Base-by-base conservation (phyloP, 805 yeast species). In the Myxozyma lipomycoides region DNA sequence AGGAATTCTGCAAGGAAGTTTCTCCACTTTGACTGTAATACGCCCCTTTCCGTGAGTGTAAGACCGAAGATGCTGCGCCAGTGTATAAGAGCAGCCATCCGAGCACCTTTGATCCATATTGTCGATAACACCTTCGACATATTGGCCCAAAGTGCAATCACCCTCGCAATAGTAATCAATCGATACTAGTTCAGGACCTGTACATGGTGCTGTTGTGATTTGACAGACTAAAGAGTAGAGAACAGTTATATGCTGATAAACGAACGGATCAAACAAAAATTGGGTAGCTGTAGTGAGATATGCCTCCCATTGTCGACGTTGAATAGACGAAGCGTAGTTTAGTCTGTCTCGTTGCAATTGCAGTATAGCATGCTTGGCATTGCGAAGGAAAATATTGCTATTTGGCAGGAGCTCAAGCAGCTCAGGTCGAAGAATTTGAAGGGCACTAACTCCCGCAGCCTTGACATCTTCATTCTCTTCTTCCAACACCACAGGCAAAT, bases 131-230 rank as follows among this genome's bases (percentile, higher is more conserved):
- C 83, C 85, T 62, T 95, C 97, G 39, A 93, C 79, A 59, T 83
- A 88, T 61, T 86, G 86, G 0, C 98, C 98, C 39, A 95, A 68
- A 7, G 95, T 83, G 63, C 85, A 83, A 65, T 95, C 98, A 51
- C 83, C 86, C 43, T 88, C 96, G 72, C 95, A 81, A 64, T 91
- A 93, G 63, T 77, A 95, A 55, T 90, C 96, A 43, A 90, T 83
- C 1, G 82, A 79, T 30, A 86, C 81, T n/a, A 81, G 73, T 48
- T 81, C 87, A 0, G 99, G 98, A 0, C 98, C 98, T 37, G 82
- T 73, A 62, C 98, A 93, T 0, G 97, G 97, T 0, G 95, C 88
- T 0, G 95, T 85, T 37, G 87, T 84, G 61, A 83, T 84, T 6
- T 82, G 78, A 2, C 91, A 85, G 0, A 89, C 91, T 70, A 87